Evolutionary conservation across 2,329 filamentous ascomycete genomes (phyloP), one percentile per base, ranked within the genome.

Genomic region (Didymella arachidicola): DNA sequence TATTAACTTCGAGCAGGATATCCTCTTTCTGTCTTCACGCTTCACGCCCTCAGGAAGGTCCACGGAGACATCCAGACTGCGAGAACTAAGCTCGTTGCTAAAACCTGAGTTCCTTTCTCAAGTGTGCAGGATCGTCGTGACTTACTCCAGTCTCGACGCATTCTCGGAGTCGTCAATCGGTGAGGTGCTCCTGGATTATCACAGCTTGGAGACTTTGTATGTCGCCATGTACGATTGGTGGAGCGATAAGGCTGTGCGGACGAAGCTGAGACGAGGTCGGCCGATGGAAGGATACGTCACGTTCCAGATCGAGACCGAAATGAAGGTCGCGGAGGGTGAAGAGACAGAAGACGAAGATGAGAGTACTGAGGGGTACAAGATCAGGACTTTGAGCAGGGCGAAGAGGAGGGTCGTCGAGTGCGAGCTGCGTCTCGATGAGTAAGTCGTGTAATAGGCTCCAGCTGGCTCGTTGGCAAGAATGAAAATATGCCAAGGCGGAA

Each of bases 11-110:
- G 29, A 22, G 7, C 56, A 29, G 38, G 49, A 63, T 25, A 62
- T 66, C 26, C 14, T 67, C 0, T 64, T 60, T 41, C 55, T 68
- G 16, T 48, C 46, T 29, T 54, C 39, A 2, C 61, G 63, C n/a
- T 68, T 67, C 56, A 50, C 44, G 3, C 27, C 36, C 2, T 29
- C 18, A 1, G 25, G 26, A 8, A 53, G 26, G 4, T 51, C 41
- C 11, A 60, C 57, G 2, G 63, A 68, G 38, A 63, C 61, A 0
- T n/a, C 25, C 14, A 51, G 62, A 7, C 58, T 67, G 4, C 43
- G 18, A 7, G 34, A 60, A 16, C 18, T 57, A n/a, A n/a, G 29
- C 8, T 43, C 38, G 8, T 12, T 56, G 53, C 44, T 27, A 7
- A 22, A 6, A 38, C 38, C 30, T 3, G 34, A 32, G 2, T 60